A percentile compares a stretch with the other conserved stretches of the same genome.
These are phyloP conservation scores for Rugonectria rugulosa DNA, from an alignment of 2,329 filamentous ascomycete genomes.

Conservation along the genomic window DNA sequence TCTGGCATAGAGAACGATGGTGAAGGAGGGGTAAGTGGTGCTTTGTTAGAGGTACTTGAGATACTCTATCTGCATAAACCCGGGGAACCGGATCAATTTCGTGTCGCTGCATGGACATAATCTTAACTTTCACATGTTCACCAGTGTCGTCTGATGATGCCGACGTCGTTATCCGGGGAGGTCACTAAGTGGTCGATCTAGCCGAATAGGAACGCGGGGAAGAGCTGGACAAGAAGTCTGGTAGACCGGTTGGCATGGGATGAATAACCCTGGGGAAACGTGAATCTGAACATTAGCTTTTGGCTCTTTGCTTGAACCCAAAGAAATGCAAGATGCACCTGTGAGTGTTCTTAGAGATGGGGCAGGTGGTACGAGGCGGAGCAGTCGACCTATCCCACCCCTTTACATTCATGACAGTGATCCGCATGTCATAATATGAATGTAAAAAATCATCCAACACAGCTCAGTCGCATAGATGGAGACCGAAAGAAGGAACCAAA, in stretches of 20 bases:
- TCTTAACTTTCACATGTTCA: conserved; percentile 6
- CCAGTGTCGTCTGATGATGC: neutral
- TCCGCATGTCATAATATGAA: no score
- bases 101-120: neutral
- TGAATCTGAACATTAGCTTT: neutral
- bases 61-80: neutral
- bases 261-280: conserved; percentile 1
- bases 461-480: no score
- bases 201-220: conserved; percentile 16
- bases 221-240: conserved; percentile 1
- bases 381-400: no score
- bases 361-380: no score
- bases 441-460: no score
- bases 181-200: neutral
- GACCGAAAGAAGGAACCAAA: no score
- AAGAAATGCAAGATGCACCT: no score
- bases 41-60: no score
- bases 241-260: neutral
- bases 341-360: no score
- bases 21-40: no score
- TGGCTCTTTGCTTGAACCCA: neutral
- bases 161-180: conserved; percentile 2
- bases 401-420: no score
- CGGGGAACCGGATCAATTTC: conserved; percentile 6
- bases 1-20: no score